Percentiles rank a stretch among this genome's conserved stretches.
phyloP scores from a whole-genome alignment of 805 yeast genomes.

The Monosporozyma yasuniensis region DNA sequence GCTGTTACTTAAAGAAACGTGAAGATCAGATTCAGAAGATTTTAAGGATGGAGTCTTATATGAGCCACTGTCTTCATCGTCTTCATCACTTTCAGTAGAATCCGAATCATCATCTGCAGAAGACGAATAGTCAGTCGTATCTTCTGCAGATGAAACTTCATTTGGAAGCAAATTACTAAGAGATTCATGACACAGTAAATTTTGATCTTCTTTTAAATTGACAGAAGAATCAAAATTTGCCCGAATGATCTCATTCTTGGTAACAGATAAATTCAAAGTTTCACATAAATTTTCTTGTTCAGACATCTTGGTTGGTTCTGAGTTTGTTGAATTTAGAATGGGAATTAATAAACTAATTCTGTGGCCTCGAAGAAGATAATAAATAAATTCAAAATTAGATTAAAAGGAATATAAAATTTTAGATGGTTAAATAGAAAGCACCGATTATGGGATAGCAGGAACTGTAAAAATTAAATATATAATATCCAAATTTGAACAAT shows the following conservation, averaged over 20 bases:
- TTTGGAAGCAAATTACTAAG: constrained; percentile 16
- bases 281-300: not conserved
- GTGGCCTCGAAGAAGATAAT: no score
- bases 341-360: not conserved
- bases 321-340: not conserved
- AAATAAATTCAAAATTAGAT: no score
- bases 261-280: not conserved
- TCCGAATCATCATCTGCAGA: not conserved
- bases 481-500: no score
- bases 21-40: not conserved
- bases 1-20: not conserved
- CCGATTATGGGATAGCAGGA: no score
- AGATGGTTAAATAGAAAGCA: no score
- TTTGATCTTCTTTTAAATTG: not conserved
- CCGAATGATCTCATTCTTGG: not conserved
- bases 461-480: no score
- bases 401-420: no score
- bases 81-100: constrained; percentile 5
- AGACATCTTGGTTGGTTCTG: not conserved
- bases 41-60: constrained; percentile 1
- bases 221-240: not conserved
- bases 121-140: not conserved
- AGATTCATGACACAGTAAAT: constrained; percentile 12
- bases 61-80: constrained; percentile 7
- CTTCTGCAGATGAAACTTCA: constrained; percentile 19